phyloP scores from a whole-genome alignment of 805 yeast genomes.

The Peterozyma xylosa region DNA sequence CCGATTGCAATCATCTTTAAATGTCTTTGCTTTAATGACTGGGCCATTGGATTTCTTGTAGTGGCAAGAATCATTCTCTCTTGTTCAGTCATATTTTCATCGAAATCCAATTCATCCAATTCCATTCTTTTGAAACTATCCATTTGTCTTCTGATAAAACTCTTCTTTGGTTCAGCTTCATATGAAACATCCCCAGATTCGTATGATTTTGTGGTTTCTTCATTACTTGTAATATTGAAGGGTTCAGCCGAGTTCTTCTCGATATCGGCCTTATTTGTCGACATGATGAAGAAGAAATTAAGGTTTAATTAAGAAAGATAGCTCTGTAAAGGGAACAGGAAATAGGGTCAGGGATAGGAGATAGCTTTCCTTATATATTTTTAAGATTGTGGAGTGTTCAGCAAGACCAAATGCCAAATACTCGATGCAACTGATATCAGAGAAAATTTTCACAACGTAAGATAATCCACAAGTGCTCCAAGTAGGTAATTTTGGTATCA shows the following conservation, averaged over 20 bases:
- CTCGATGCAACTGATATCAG: no score
- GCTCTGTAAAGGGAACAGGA: no score
- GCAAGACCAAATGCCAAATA: no score
- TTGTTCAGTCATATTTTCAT: constrained; percentile 7
- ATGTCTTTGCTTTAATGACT: constrained; percentile 39
- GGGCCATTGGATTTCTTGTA: constrained; percentile 25
- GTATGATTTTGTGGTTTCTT: neutral
- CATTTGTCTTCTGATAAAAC: neutral
- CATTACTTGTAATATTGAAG: neutral
- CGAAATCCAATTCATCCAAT: constrained; percentile 1
- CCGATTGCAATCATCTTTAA: constrained; percentile 64
- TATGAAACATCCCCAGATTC: constrained; percentile 6
- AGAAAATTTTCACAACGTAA: no score
- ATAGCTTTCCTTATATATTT: no score
- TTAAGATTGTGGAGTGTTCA: no score
- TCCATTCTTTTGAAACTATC: constrained; percentile 9
- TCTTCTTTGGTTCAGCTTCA: neutral
- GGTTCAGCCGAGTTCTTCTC: neutral
- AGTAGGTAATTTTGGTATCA: no score
- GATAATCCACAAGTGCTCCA: no score
- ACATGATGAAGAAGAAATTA: neutral
- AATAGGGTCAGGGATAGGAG: no score
- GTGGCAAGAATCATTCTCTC: constrained; percentile 7
- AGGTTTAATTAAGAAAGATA: no score
- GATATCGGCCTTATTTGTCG: constrained; percentile 2